phyloP scores from a whole-genome alignment of 345 rosid species.

The Fremontodendron californicum region DNA sequence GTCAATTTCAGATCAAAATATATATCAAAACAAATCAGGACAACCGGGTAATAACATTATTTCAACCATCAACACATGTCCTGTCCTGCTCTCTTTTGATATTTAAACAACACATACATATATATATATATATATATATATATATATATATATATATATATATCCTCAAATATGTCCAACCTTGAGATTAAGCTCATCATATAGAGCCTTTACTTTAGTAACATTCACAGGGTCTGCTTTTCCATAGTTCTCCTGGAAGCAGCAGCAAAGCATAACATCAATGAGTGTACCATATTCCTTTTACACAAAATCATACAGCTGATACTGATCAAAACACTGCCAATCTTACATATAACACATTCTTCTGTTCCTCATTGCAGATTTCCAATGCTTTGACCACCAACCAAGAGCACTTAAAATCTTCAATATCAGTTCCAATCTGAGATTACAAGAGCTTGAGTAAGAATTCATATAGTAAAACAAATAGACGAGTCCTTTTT shows the following conservation, averaged over 20 bases:
- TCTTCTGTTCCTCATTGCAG: conserved; percentile 60
- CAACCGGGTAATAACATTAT: background rate
- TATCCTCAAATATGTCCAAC: conserved; percentile 25
- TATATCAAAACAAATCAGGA: background rate
- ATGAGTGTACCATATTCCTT: background rate
- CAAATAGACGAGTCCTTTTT: background rate
- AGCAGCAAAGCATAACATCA: background rate
- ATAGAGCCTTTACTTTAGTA: conserved; percentile 63
- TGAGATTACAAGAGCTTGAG: conserved; percentile 20
- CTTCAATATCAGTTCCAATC: conserved; percentile 89
- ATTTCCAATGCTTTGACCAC: conserved; percentile 72
- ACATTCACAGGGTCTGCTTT: conserved; percentile 56
- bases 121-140: too few species aligned
- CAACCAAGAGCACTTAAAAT: conserved; percentile 88
- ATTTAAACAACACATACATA: too few species aligned
- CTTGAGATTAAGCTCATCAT: conserved; percentile 66
- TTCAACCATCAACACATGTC: background rate
- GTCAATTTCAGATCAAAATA: background rate
- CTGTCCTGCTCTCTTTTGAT: background rate
- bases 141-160: too few species aligned
- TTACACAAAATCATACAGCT: too few species aligned
- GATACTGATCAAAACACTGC: background rate
- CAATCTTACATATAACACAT: conserved; percentile 45
- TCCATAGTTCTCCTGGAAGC: conserved; percentile 80
- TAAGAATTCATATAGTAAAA: too few species aligned